Percentiles rank a stretch among this genome's conserved stretches.
Evolutionary conservation across 192 early-diverging fungal species (phyloP).

Genomic region (Gigaspora rosea): DNA sequence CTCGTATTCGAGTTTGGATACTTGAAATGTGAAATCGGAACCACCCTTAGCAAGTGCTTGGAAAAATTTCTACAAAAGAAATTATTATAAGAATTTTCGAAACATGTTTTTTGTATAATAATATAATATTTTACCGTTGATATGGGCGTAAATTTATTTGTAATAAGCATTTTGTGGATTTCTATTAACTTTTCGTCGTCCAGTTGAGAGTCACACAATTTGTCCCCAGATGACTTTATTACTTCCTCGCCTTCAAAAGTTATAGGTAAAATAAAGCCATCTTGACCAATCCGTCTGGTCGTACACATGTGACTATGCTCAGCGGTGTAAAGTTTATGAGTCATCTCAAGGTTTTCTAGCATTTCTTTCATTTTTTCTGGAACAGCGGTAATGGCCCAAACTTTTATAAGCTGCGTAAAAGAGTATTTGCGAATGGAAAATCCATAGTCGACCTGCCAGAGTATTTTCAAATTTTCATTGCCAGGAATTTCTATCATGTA

Average conservation of each 20-base stretch:
- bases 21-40: constrained; percentile 14
- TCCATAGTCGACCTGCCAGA: constrained; percentile 20
- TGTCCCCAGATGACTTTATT: background rate
- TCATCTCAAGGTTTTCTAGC: background rate
- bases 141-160: constrained; percentile 20
- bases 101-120: background rate
- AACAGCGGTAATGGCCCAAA: background rate
- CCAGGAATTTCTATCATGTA: background rate
- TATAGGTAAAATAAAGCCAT: background rate
- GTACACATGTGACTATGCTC: background rate
- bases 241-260: background rate
- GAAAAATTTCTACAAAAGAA: constrained; percentile 7
- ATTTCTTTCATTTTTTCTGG: background rate
- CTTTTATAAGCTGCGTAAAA: background rate
- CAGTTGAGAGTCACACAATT: background rate
- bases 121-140: constrained; percentile 9
- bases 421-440: constrained; percentile 8
- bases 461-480: background rate
- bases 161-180: constrained; percentile 21
- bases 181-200: constrained; percentile 1
- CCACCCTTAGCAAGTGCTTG: background rate
- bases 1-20: constrained; percentile 14
- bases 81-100: background rate
- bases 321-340: background rate
- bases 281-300: background rate